Conservation (phyloP, 768 basidiomycete species). For the Russula griseocarnosa region DNA sequence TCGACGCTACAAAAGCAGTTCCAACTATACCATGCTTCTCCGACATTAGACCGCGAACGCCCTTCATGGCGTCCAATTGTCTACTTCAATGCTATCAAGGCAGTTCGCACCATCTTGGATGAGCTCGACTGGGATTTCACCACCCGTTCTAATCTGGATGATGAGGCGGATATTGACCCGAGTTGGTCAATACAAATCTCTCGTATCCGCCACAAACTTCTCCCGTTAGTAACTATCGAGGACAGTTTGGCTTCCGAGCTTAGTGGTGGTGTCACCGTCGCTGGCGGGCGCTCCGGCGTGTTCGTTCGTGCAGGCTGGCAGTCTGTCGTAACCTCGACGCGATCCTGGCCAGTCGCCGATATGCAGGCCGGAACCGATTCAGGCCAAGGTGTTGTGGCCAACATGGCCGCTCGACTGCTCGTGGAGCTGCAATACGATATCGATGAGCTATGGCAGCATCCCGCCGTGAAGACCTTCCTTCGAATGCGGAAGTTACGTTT, state of each 20-base stretch:
- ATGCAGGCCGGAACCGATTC: conserved; percentile 34
- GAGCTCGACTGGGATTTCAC: conserved; percentile 31
- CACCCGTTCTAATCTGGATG: conserved; percentile 13
- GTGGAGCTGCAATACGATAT: conserved; percentile 50
- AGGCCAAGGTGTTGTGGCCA: conserved; percentile 41
- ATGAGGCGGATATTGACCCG: conserved; percentile 28
- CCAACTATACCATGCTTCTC: conserved; percentile 68
- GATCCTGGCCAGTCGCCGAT: conserved; percentile 40
- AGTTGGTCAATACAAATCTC: conserved; percentile 46
- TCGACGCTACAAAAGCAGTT: conserved; percentile 84
- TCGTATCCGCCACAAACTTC: conserved; percentile 50
- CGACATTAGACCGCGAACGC: conserved; percentile 39
- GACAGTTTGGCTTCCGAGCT: conserved; percentile 65
- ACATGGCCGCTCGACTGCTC: conserved; percentile 54
- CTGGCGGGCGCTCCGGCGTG: conserved; percentile 57
- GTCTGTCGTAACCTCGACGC: conserved; percentile 48
- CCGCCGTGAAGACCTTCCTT: conserved; percentile 56
- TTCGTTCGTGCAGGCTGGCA: conserved; percentile 76
- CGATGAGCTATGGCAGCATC: conserved; percentile 64
- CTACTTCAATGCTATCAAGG: conserved; percentile 47
- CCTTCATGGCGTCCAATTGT: conserved; percentile 45
- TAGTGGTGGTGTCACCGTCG: conserved; percentile 57
- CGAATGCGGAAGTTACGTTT: conserved; percentile 57
- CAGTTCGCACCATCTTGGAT: conserved; percentile 30
- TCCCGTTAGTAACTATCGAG: conserved; percentile 64